Evolutionary conservation across 2,329 filamentous ascomycete species (phyloP).

Genomic region (Colletotrichum paranaense): DNA sequence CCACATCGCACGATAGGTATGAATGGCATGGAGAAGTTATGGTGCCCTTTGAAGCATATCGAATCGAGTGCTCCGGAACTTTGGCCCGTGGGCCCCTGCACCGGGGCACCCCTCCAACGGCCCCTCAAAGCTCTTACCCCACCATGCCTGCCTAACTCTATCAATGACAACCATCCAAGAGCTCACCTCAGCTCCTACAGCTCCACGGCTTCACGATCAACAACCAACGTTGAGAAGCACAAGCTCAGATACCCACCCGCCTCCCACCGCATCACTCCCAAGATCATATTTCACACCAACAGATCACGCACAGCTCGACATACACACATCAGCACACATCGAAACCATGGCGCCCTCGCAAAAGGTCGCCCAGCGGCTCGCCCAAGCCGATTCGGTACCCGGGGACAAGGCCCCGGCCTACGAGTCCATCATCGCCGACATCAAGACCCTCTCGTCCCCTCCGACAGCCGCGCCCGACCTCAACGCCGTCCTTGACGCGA

Average conservation of each 20-base stretch:
- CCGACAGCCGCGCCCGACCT: conserved; percentile 64
- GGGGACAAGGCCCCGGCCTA: conserved; percentile 58
- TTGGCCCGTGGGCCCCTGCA: conserved; percentile 15
- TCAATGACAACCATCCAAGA: conserved; percentile 28
- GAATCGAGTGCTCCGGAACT: neutral
- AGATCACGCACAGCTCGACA: neutral
- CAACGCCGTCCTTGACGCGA: conserved; percentile 73
- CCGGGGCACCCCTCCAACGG: neutral
- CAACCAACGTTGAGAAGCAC: neutral
- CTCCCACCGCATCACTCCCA: neutral
- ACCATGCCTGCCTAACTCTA: conserved; percentile 37
- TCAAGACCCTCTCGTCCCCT: conserved; percentile 54
- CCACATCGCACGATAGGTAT: neutral
- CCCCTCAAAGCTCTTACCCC: conserved; percentile 33
- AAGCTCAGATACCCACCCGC: neutral
- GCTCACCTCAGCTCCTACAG: conserved; percentile 20
- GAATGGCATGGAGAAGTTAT: neutral
- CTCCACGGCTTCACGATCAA: conserved; percentile 1
- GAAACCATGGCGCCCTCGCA: conserved; percentile 50
- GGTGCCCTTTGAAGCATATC: neutral
- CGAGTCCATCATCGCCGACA: conserved; percentile 56
- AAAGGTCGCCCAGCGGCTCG: conserved; percentile 57
- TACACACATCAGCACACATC: neutral
- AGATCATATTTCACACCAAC: neutral
- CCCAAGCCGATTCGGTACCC: conserved; percentile 49